These are phyloP conservation scores for Colletotrichum spinosum DNA, from an alignment of 2,329 filamentous ascomycete genomes.

Conservation along the genomic window DNA sequence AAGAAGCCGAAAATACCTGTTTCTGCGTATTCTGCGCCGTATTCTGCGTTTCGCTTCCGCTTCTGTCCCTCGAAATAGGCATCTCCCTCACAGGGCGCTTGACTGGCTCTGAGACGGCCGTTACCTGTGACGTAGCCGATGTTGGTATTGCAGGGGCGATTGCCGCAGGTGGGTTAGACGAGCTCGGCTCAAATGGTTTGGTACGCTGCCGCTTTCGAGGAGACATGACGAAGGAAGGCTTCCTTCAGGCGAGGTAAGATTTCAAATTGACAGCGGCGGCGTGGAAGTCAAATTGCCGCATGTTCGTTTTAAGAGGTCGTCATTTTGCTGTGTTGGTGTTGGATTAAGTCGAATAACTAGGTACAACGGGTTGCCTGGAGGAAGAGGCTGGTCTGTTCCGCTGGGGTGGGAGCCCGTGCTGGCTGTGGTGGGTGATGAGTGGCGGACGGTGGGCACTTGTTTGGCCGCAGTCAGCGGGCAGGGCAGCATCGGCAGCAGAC, in stretches of 20 bases:
- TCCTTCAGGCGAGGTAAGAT: conserved; percentile 12
- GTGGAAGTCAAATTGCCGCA: conserved; percentile 33
- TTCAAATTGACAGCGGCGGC: conserved; percentile 8
- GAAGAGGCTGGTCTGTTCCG: conserved; percentile 6
- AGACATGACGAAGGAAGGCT: conserved; percentile 48
- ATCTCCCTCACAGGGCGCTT: conserved; percentile 22
- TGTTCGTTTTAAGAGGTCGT: conserved; percentile 27
- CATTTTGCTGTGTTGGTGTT: conserved; percentile 26
- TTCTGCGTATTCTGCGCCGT: conserved; percentile 26
- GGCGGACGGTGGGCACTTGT: background rate
- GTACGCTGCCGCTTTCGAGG: conserved; percentile 55
- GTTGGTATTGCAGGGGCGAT: conserved; percentile 36
- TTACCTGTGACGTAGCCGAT: conserved; percentile 39
- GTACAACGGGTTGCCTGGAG: conserved; percentile 20
- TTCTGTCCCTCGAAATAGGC: conserved; percentile 34
- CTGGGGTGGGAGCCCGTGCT: conserved; percentile 20
- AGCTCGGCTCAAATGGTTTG: conserved; percentile 44
- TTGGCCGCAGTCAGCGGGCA: too few relatives aligned
- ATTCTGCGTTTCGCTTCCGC: conserved; percentile 34
- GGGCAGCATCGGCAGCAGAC: too few relatives aligned
- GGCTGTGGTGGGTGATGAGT: background rate
- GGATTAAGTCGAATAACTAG: background rate
- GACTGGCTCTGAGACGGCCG: conserved; percentile 36
- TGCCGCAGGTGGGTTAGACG: conserved; percentile 36
- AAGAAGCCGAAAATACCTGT: conserved; percentile 26